These are phyloP conservation scores for Vitis rupestris DNA, from an alignment of 164 flowering plant species.

Conservation along the genomic window DNA sequence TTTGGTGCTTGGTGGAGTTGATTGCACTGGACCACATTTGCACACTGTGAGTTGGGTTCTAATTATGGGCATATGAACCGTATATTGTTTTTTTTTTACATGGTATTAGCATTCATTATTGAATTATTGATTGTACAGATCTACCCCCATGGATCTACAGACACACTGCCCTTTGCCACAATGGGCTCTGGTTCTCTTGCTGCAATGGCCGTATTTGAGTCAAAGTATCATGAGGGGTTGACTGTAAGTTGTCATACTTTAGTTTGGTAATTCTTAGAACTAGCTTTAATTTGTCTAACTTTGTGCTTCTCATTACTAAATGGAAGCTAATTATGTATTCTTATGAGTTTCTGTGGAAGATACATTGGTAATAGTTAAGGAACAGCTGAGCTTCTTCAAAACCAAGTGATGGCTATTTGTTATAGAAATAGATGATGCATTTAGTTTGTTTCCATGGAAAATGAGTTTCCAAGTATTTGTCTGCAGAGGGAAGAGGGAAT, in stretches of 20 bases:
- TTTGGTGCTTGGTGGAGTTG: slow-evolving; percentile 98
- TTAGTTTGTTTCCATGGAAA: too few species aligned
- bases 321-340: too few species aligned
- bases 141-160: slow-evolving; percentile 98
- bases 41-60: slow-evolving; percentile 64
- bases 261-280: too few species aligned
- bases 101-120: too few species aligned
- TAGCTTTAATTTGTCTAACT: too few species aligned
- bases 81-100: not conserved
- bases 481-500: slow-evolving; percentile 93
- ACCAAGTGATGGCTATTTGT: too few species aligned
- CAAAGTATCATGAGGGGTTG: slow-evolving; percentile 8
- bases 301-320: too few species aligned
- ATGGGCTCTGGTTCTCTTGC: slow-evolving; percentile 89
- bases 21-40: slow-evolving; percentile 92
- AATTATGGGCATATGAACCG: not conserved
- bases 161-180: slow-evolving; percentile 92
- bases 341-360: too few species aligned
- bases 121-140: slow-evolving; percentile 43
- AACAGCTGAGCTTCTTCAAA: too few species aligned
- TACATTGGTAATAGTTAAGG: too few species aligned
- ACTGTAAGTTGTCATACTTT: slow-evolving; percentile 54
- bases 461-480: too few species aligned
- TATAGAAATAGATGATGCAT: too few species aligned
- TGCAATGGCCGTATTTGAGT: slow-evolving; percentile 28